Percentiles rank a stretch among this genome's conserved stretches.
Evolutionary conservation across 2,329 filamentous ascomycete genomes (phyloP).

Genomic region (Chaetomium sp.): DNA sequence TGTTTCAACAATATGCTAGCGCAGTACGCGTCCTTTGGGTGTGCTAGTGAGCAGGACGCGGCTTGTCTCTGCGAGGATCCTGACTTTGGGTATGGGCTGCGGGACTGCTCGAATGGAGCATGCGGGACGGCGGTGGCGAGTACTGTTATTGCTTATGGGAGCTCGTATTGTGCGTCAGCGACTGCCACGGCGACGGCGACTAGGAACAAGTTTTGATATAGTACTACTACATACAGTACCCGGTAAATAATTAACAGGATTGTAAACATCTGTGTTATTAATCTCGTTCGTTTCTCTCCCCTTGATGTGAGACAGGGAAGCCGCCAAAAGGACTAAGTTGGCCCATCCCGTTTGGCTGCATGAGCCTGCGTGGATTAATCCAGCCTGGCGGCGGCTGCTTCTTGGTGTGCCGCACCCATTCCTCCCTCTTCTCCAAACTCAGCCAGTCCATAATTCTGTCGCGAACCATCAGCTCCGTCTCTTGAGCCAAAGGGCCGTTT

Average conservation of each 20-base stretch:
- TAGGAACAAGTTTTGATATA: background rate
- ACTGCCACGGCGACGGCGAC: background rate
- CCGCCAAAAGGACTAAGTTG: conserved; percentile 3
- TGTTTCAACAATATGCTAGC: background rate
- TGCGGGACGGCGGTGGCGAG: background rate
- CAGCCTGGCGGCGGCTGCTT: conserved; percentile 1
- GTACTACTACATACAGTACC: background rate
- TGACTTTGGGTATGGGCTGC: background rate
- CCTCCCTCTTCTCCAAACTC: conserved; percentile 1
- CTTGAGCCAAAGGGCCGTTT: background rate
- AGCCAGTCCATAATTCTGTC: background rate
- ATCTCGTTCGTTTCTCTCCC: background rate
- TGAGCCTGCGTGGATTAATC: background rate
- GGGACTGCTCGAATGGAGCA: conserved; percentile 1
- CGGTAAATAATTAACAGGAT: background rate
- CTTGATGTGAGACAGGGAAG: background rate
- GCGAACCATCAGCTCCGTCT: conserved; percentile 4
- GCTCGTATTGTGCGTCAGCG: background rate
- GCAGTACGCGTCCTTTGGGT: background rate
- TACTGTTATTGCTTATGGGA: background rate
- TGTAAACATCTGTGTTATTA: too few relatives aligned
- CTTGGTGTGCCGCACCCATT: background rate
- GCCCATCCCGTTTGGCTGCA: background rate
- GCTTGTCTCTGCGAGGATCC: background rate
- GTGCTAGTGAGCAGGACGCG: background rate